Base-by-base conservation (phyloP, 352 stramenopile species). In the Phytophthora macrochlamydospora region DNA sequence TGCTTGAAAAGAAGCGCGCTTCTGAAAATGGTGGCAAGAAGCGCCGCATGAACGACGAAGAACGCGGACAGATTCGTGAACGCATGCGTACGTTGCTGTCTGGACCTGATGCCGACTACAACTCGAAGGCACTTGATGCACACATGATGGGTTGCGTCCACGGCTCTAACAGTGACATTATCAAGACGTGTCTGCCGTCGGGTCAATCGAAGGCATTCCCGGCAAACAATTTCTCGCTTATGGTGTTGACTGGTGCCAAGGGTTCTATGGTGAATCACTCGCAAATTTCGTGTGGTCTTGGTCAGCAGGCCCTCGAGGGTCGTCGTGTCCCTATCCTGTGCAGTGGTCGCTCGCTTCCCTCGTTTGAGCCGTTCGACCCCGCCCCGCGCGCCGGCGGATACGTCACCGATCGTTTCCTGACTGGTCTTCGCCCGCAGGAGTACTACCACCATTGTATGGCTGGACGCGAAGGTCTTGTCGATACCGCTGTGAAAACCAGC, bases 371-470 rank as follows among this genome's bases (percentile, higher is more conserved):
- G 11, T 99, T 98, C 70, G 98, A 99, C 79, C 94, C 97, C 37
- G 97, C 93, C 38, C 98, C 98, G 24, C 82, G 98, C 64, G 97
- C 98, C 32, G 98, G 98, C 81, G 98, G 98, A 42, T 99, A 99
- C 82, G 98, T 99, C 65, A 98, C 96, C 28, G 98, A 99, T 83
- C 90, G 98, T 11, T 99, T 99, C 81, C 84, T 99, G 40, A 99
- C 98, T 43, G 98, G 98, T 50, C 76, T 98, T 54, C 82, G 90
- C 31, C 91, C 90, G 29, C 90, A 99, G 78, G 98, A 99, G 79
- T 99, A 99, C 82, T 99, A 99, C 83, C 99, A 99, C 75, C 98
- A 99, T 89, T 99, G 97, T 80, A 99, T 99, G 98, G 97, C 97
- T 63, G 98, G 98, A 13, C 87, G 98, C 67, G 98, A 99, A 86